Conservation (phyloP, 148 eudicot species). For the Fagopyrum homotropicum region DNA sequence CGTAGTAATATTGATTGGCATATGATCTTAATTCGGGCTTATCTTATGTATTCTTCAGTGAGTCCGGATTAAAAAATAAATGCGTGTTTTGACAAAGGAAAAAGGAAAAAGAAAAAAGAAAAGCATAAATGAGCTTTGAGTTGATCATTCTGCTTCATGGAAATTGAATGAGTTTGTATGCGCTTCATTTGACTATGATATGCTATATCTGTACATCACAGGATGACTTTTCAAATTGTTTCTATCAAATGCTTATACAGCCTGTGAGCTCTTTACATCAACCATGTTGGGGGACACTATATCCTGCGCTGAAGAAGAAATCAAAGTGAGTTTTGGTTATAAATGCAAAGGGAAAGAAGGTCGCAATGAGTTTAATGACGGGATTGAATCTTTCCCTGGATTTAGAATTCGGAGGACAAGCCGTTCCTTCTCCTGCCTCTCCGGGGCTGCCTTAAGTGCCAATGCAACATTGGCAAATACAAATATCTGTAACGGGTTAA, state of each 20-base stretch:
- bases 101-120: neutral
- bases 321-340: constrained; percentile 85
- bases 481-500: constrained; percentile 78
- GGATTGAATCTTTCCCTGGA: constrained; percentile 33
- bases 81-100: too few species aligned
- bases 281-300: constrained; percentile 43
- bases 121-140: neutral
- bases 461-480: constrained; percentile 89
- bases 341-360: constrained; percentile 46
- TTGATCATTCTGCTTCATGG: neutral
- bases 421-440: constrained; percentile 74
- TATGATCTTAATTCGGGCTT: too few species aligned
- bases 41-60: too few species aligned
- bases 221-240: neutral
- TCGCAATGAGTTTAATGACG: constrained; percentile 26
- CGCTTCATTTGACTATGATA: neutral
- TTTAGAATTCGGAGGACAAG: constrained; percentile 43
- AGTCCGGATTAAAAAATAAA: too few species aligned
- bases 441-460: constrained; percentile 92
- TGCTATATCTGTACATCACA: neutral
- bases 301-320: constrained; percentile 44
- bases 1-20: too few species aligned
- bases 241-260: neutral
- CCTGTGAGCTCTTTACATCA: constrained; percentile 18
- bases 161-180: neutral